Conservation (phyloP, 2,329 filamentous ascomycete species). For the Aspergillus aculeatus region DNA sequence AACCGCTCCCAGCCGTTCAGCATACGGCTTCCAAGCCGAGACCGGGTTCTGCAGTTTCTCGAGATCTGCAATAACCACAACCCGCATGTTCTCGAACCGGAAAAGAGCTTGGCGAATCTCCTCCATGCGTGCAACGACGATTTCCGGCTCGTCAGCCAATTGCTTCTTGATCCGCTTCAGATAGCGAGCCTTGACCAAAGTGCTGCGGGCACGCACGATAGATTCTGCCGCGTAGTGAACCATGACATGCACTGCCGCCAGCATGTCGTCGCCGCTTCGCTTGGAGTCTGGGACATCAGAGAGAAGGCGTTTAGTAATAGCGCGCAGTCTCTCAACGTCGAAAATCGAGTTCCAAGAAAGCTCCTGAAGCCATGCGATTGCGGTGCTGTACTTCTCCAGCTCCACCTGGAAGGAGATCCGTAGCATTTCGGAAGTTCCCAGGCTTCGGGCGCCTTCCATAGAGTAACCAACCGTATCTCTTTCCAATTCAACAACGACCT, state of each 20-base stretch:
- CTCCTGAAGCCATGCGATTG: constrained; percentile 79
- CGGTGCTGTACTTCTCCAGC: constrained; percentile 77
- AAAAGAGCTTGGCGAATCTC: constrained; percentile 73
- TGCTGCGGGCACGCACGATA: constrained; percentile 72
- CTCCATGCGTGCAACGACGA: constrained; percentile 75
- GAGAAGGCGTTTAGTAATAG: constrained; percentile 73
- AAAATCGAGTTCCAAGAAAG: constrained; percentile 89
- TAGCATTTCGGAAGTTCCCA: constrained; percentile 79
- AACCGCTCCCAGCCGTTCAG: constrained; percentile 51
- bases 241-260: constrained; percentile 65
- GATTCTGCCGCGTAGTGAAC: constrained; percentile 77
- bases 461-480: constrained; percentile 84
- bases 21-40: constrained; percentile 71
- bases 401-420: constrained; percentile 83
- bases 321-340: constrained; percentile 65
- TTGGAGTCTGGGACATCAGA: constrained; percentile 92
- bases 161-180: constrained; percentile 81
- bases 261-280: constrained; percentile 70
- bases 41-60: constrained; percentile 72
- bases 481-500: constrained; percentile 88
- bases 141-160: constrained; percentile 71
- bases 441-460: constrained; percentile 64
- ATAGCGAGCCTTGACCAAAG: constrained; percentile 83
- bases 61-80: constrained; percentile 80
- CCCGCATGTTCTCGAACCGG: constrained; percentile 78